Percentiles rank a stretch among this genome's conserved stretches.
Evolutionary conservation across 1,284 basidiomycete genomes (phyloP).

Genomic region (Vanrija pseudolonga): DNA sequence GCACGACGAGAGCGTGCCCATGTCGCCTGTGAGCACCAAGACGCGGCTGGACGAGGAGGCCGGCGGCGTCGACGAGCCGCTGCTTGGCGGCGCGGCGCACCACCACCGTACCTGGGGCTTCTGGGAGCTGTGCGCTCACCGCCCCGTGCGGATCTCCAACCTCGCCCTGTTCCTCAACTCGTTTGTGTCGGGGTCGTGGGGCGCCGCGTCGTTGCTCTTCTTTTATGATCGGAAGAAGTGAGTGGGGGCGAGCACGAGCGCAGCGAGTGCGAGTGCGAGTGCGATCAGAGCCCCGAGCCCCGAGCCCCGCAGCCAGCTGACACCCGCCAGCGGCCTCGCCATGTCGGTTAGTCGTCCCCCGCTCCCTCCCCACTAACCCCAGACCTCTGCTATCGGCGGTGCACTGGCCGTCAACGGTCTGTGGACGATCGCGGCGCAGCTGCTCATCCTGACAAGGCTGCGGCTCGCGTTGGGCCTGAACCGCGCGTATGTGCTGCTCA

Average conservation of each 20-base stretch:
- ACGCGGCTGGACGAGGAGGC: neutral
- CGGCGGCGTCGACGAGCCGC: neutral
- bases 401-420: constrained; percentile 43
- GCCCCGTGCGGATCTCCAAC: constrained; percentile 32
- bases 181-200: constrained; percentile 43
- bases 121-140: constrained; percentile 33
- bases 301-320: neutral
- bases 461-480: constrained; percentile 34
- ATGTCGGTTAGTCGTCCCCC: constrained; percentile 28
- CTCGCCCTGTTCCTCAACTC: constrained; percentile 38
- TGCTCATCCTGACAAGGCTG: constrained; percentile 39
- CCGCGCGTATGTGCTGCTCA: constrained; percentile 34
- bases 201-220: constrained; percentile 39
- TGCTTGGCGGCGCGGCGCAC: neutral
- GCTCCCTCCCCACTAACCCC: neutral
- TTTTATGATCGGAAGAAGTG: constrained; percentile 43
- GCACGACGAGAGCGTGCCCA: neutral
- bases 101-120: constrained; percentile 27
- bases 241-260: constrained; percentile 8
- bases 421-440: constrained; percentile 41
- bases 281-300: neutral
- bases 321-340: constrained; percentile 29
- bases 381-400: constrained; percentile 41
- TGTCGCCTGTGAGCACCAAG: neutral
- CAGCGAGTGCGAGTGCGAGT: constrained; percentile 22